Percentiles rank a stretch among this genome's conserved stretches.
Conservation (phyloP, 208 protist genomes). For the Crithidia acanthocephali region DNA sequence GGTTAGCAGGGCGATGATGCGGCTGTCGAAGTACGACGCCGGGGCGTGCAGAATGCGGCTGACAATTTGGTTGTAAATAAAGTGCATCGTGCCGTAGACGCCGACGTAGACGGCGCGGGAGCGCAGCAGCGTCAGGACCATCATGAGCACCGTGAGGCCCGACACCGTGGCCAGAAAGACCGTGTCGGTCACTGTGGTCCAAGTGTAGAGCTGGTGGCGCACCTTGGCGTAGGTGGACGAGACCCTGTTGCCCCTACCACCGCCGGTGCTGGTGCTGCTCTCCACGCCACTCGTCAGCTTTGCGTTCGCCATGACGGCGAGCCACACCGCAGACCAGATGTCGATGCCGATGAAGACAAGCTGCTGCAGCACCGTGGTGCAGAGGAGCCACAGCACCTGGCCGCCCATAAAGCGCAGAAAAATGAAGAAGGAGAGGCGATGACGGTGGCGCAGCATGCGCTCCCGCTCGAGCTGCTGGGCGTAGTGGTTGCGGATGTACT, state of each 20-base stretch:
- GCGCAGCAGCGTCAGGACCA: conserved; percentile 43
- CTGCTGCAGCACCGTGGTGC: conserved; percentile 46
- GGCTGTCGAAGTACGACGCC: conserved; percentile 58
- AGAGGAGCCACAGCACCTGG: conserved; percentile 50
- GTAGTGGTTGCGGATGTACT: conserved; percentile 30
- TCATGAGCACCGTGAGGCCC: conserved; percentile 31
- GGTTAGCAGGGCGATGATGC: conserved; percentile 41
- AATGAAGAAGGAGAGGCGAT: conserved; percentile 26
- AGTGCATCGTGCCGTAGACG: conserved; percentile 43
- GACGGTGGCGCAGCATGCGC: conserved; percentile 26
- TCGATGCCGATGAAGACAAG: conserved; percentile 43
- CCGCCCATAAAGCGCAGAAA: conserved; percentile 54
- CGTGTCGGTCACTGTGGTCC: conserved; percentile 13
- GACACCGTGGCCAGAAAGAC: conserved; percentile 32
- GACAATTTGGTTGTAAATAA: conserved; percentile 48
- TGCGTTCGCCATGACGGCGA: conserved; percentile 27
- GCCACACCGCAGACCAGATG: conserved; percentile 36
- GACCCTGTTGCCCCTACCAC: background rate
- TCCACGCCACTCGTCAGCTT: background rate
- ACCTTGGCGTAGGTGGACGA: background rate
- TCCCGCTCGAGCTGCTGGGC: conserved; percentile 32
- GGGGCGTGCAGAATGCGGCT: conserved; percentile 51
- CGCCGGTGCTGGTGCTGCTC: background rate
- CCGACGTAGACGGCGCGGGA: conserved; percentile 42
- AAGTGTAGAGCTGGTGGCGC: conserved; percentile 11